Evolutionary conservation across 169 alveolate genomes (phyloP).

Genomic region (Theileria luwenshuni): DNA sequence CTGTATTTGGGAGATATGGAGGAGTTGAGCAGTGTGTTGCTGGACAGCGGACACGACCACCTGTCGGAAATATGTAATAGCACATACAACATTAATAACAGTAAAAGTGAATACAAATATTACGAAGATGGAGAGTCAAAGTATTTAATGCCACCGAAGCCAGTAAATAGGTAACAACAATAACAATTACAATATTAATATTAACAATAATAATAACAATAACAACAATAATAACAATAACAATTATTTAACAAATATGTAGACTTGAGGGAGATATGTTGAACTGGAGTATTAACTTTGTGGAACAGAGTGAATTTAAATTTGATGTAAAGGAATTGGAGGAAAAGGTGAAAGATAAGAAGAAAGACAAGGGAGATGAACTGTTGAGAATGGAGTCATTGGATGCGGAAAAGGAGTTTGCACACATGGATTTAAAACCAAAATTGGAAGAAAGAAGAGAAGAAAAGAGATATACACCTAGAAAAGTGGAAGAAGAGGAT

Average conservation of each 20-base stretch:
- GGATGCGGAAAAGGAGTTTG: neutral
- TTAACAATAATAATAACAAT: neutral
- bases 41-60: conserved; percentile 43
- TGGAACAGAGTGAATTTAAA: conserved; percentile 3
- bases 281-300: conserved; percentile 33
- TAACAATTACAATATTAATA: too few species aligned
- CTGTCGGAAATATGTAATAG: conserved; percentile 38
- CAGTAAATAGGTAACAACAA: conserved; percentile 47
- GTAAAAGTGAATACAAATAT: too few species aligned
- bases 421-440: neutral
- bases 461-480: neutral
- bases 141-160: conserved; percentile 63
- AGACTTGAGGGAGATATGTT: conserved; percentile 31
- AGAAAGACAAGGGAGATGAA: conserved; percentile 10
- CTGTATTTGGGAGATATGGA: conserved; percentile 60
- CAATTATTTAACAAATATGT: conserved; percentile 3
- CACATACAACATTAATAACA: conserved; percentile 23
- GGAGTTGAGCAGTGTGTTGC: conserved; percentile 30
- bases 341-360: conserved; percentile 27
- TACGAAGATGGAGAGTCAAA: conserved; percentile 7
- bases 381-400: neutral
- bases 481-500: conserved; percentile 27
- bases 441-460: neutral
- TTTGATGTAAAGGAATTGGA: conserved; percentile 7
- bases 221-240: neutral